Evolutionary conservation across 148 eudicot genomes (phyloP), one percentile per base, ranked within the genome.

Genomic region (Nepenthes gracilis): DNA sequence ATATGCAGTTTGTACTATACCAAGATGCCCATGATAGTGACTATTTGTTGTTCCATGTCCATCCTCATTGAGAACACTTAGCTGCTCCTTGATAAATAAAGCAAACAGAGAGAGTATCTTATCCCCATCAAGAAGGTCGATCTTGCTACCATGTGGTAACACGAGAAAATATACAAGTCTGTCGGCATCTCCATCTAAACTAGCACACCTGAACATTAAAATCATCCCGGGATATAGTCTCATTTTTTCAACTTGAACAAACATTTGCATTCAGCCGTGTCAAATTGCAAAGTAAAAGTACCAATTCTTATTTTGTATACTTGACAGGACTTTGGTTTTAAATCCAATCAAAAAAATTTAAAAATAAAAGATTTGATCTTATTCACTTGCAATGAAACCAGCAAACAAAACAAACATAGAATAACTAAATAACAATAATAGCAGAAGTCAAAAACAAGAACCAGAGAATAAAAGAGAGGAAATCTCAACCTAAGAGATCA

Each of bases 151-250:
- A 68, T 81, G 77, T 64, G 84, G 71, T 61, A 71, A 66, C 61
- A 78, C 80, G 61, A 78, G 69, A 74, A 93, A 93, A 68, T 88
- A 93, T 14, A 93, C 96, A 65, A 93, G 86, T 62, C 98, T 87
- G 69, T 93, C 98, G 55, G 96, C 98, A 81, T 93, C 98, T 66
- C 98, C 98, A 74, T 93, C 98, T 62, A 93, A 78, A 78, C 98
- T 88, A 59, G 85, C 95, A 88, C 95, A 88, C 95, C 98, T 93
- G 96, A 83, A 77, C 51, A 66, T 79, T 78, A 84, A 74, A 67
- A 73, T 47, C 64, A 75, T 74, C 50, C 61, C 71, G 64, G 72
- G 68, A 69, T 61, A 77, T 75, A 73, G 70, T 58, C 54, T 63
- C 65, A 62, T 55, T 58, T 23, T 23, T 23, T 48, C 51, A 32